phyloP scores from a whole-genome alignment of 306 rosid genomes.

The Oemleria cerasiformis region DNA sequence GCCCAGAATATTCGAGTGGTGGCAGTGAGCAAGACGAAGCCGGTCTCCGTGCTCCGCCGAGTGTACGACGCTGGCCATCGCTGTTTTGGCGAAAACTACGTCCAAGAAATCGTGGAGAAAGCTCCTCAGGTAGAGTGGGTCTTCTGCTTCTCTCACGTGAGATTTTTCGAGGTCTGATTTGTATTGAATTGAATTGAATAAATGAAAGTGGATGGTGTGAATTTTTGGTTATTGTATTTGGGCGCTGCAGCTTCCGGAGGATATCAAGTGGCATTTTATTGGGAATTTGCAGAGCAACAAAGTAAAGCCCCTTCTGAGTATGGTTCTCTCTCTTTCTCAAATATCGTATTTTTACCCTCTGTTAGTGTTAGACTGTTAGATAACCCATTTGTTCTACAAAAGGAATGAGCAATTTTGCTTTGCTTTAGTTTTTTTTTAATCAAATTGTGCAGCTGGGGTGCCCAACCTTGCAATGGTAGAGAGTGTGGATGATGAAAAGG shows the following conservation, averaged over 20 bases:
- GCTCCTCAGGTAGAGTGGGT: conserved; percentile 61
- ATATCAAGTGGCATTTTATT: conserved; percentile 85
- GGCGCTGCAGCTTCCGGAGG: conserved; percentile 75
- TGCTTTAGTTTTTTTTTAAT: neutral
- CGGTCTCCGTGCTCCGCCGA: conserved; percentile 55
- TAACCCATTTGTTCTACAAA: neutral
- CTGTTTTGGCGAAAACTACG: conserved; percentile 90
- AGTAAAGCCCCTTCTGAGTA: conserved; percentile 79
- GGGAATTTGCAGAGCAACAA: conserved; percentile 92
- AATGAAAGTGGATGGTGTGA: neutral
- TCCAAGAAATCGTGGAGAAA: conserved; percentile 75
- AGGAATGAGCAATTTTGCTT: neutral
- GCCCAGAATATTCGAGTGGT: conserved; percentile 56
- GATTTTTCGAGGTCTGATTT: neutral
- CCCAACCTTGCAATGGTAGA: conserved; percentile 82
- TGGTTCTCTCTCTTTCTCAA: conserved; percentile 16
- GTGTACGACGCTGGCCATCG: conserved; percentile 91
- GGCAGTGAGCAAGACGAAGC: conserved; percentile 88
- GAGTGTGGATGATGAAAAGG: conserved; percentile 86
- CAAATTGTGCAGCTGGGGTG: conserved; percentile 54
- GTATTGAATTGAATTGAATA: neutral
- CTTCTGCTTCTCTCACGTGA: neutral
- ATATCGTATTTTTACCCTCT: neutral
- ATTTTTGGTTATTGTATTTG: neutral
- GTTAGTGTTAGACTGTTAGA: neutral